Evolutionary conservation across 2,329 filamentous ascomycete species (phyloP), one percentile per base, ranked within the genome.

Genomic region (Clathrospora elynae): DNA sequence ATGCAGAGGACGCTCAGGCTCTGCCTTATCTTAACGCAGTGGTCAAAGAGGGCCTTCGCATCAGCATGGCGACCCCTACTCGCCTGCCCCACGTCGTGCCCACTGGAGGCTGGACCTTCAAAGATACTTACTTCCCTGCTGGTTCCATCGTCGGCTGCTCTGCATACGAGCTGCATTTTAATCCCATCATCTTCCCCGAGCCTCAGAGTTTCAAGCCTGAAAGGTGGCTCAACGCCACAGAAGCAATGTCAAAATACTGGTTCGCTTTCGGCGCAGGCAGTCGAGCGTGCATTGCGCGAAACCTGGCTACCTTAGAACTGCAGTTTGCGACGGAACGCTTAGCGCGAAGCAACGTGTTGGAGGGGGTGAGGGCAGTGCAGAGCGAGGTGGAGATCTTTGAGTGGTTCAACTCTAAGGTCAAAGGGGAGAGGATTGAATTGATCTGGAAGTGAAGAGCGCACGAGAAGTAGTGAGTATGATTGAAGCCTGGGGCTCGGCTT

Each of bases 351-450:
- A 71, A 72, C 48, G 70, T 78, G 2, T 60, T 81, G 12, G 60
- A 66, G 3, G 76, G 76, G 2, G 76, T 75, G 2, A 72, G 45
- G 31, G 55, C 64, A 2, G 62, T 73, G 2, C 56, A 71, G 13
- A 64, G 73, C 1, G 62, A 70, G 39, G 71, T 81, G 8, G 71
- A 77, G 58, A 76, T 80, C n/a, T 62, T 71, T 18, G 75, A 82
- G 55, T 81, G 78, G 78, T 81, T 82, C 50, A 81, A 81, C 52
- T 74, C 73, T 1, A 75, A 73, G 50, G 73, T 81, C 2, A 73
- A 75, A 25, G 76, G 74, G 0, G 75, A 75, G 48, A 73, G 66
- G 55, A 75, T 81, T 13, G 74, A 76, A 5, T 18, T 64, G 6
- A 19, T 56, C 1, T 64, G 61, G 59, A 8, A 29, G 7, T 34